phyloP scores from a whole-genome alignment of 1,284 basidiomycete species.

The Termitomyces sp. region DNA sequence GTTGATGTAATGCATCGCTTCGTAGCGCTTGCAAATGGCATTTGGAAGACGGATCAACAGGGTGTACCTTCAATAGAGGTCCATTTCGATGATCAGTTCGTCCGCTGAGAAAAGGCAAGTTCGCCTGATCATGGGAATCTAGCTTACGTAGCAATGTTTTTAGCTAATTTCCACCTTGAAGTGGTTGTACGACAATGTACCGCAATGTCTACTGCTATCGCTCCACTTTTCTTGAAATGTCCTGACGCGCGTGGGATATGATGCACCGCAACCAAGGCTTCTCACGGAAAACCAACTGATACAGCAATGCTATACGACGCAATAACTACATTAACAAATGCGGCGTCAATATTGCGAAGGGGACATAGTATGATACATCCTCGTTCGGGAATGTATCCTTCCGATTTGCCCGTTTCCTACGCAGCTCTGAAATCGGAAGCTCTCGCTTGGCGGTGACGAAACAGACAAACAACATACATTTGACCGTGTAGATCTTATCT shows the following conservation, averaged over 20 bases:
- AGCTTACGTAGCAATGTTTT: not conserved
- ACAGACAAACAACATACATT: constrained; percentile 33
- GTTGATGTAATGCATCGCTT: constrained; percentile 33
- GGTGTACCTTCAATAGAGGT: constrained; percentile 30
- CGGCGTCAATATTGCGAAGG: constrained; percentile 36
- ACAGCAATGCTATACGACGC: constrained; percentile 26
- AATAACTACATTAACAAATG: constrained; percentile 27
- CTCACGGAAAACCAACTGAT: constrained; percentile 38
- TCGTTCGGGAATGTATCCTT: not conserved
- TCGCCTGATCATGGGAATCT: not conserved
- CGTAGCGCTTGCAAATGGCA: constrained; percentile 26
- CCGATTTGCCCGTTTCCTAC: not conserved
- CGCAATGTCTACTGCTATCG: constrained; percentile 22
- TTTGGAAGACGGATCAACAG: constrained; percentile 30
- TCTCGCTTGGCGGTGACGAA: constrained; percentile 31
- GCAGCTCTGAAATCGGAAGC: constrained; percentile 37
- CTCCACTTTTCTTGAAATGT: not conserved
- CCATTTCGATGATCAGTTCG: constrained; percentile 35
- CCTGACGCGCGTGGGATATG: not conserved
- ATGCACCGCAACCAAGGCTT: constrained; percentile 28
- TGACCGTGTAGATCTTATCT: constrained; percentile 32
- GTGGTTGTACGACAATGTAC: constrained; percentile 35
- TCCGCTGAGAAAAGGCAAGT: constrained; percentile 35
- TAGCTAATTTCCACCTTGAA: constrained; percentile 32
- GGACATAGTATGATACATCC: constrained; percentile 12